Base-by-base conservation (phyloP, 139 green algal species). In the Desmodesmus armatus region DNA sequence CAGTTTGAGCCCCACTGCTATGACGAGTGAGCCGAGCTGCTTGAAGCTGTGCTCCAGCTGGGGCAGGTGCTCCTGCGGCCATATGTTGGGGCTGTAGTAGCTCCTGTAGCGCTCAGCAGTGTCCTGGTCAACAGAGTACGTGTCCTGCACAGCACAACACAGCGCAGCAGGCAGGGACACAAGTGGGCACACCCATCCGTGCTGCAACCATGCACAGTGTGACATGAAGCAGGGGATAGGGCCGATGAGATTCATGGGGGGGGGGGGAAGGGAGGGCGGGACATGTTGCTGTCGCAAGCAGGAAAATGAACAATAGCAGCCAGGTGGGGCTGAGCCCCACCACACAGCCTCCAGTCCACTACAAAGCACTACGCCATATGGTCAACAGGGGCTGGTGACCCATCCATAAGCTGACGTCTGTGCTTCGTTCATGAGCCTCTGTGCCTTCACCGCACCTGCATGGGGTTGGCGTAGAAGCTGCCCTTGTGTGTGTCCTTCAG, bases 391-490 rank as follows among this genome's bases (percentile, higher is more conserved):
- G n/a, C n/a, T n/a, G n/a, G n/a, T n/a, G n/a, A n/a, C n/a, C n/a
- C n/a, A n/a, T n/a, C n/a, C n/a, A n/a, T n/a, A n/a, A n/a, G n/a
- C n/a, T n/a, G n/a, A n/a, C n/a, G n/a, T n/a, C n/a, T n/a, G n/a
- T n/a, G n/a, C n/a, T n/a, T n/a, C n/a, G n/a, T n/a, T n/a, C n/a
- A n/a, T n/a, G n/a, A n/a, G n/a, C n/a, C n/a, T n/a, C n/a, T n/a
- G n/a, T n/a, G n/a, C n/a, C 27, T 33, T 3, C 71, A 33, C 0
- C 69, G 13, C 39, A 95, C 91, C 9, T 78, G 27, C 29, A 90
- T 27, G 3, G 94, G 94, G 86, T 96, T 97, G 67, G 91, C 94
- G 41, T 97, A 96, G 76, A 84, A 96, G 43, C 71, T 89, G 66
- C 90, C 90, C 81, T 96, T 96, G 76, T 88, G 49, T 19, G 44